A percentile compares a stretch with the other conserved stretches of the same genome.
phyloP scores from a whole-genome alignment of 371 early-diverging fungal species.

The Mortierella sp. region DNA sequence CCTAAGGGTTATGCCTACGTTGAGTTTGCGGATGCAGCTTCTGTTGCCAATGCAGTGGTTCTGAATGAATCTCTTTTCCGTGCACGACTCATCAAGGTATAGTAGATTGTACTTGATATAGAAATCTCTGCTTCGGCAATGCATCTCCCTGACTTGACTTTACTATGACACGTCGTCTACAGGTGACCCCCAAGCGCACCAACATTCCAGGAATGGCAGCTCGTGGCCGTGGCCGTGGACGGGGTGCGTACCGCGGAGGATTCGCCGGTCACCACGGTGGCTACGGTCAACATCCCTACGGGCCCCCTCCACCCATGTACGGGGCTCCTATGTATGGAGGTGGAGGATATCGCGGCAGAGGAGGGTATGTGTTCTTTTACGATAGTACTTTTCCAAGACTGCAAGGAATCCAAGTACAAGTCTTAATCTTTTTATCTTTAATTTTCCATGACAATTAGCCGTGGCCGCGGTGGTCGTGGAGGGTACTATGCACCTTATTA shows the following conservation, averaged over 20 bases:
- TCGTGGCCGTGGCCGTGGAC: slow-evolving; percentile 13
- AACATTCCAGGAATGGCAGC: slow-evolving; percentile 62
- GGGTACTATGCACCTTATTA: slow-evolving; percentile 70
- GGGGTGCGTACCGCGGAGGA: slow-evolving; percentile 27
- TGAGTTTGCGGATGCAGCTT: slow-evolving; percentile 91
- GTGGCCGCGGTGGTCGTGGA: slow-evolving; percentile 66
- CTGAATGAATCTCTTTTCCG: slow-evolving; percentile 92
- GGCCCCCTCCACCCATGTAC: slow-evolving; percentile 53
- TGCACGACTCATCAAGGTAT: slow-evolving; percentile 82
- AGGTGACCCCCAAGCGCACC: slow-evolving; percentile 65
- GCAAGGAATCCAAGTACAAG: too few relatives aligned
- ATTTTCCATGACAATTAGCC: slow-evolving; percentile 22
- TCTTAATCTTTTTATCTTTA: not conserved
- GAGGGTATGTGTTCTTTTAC: not conserved
- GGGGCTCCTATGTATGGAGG: slow-evolving; percentile 19
- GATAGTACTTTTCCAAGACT: not conserved
- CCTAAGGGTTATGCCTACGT: slow-evolving; percentile 99
- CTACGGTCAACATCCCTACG: slow-evolving; percentile 42
- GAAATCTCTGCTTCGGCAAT: too few relatives aligned
- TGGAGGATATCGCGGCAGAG: slow-evolving; percentile 27
- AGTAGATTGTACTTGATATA: not conserved
- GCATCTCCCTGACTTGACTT: too few relatives aligned
- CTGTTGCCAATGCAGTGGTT: slow-evolving; percentile 89
- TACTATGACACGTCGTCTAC: not conserved
- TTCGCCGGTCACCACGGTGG: slow-evolving; percentile 14